phyloP scores from a whole-genome alignment of 371 early-diverging fungal species.

The Mucor circinelloides region DNA sequence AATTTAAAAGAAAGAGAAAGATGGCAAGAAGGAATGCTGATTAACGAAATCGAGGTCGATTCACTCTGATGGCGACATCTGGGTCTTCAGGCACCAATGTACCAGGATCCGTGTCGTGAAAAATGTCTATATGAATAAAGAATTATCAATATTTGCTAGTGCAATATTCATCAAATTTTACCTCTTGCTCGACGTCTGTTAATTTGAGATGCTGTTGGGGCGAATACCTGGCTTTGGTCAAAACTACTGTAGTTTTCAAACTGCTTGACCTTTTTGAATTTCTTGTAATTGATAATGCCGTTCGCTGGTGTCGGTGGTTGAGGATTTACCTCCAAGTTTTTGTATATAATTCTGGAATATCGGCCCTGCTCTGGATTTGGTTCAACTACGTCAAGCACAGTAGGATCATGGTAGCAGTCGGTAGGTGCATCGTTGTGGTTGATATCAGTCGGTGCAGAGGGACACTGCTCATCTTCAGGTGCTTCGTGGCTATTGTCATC shows the following conservation, averaged over 20 bases:
- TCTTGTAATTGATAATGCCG: not conserved
- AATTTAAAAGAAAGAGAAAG: slow-evolving; percentile 46
- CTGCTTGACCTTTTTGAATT: slow-evolving; percentile 3
- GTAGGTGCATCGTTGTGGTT: too few species aligned
- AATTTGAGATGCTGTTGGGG: not conserved
- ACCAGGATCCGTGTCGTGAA: not conserved
- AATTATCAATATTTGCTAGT: not conserved
- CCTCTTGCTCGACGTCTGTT: not conserved
- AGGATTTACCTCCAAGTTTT: not conserved
- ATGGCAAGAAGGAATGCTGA: not conserved
- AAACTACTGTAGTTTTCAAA: not conserved
- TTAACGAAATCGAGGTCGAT: not conserved
- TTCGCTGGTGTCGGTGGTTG: not conserved
- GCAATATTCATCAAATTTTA: not conserved
- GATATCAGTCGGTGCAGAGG: not conserved
- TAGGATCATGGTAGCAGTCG: not conserved
- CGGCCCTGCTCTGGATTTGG: not conserved
- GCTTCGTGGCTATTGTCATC: not conserved
- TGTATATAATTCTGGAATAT: not conserved
- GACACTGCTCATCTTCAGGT: not conserved
- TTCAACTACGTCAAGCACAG: not conserved
- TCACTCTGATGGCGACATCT: not conserved
- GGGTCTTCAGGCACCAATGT: not conserved
- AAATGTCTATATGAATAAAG: not conserved
- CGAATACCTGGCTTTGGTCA: not conserved